Conservation (phyloP, 495 filamentous ascomycete genomes). For the Aspergillus egyptiacus region DNA sequence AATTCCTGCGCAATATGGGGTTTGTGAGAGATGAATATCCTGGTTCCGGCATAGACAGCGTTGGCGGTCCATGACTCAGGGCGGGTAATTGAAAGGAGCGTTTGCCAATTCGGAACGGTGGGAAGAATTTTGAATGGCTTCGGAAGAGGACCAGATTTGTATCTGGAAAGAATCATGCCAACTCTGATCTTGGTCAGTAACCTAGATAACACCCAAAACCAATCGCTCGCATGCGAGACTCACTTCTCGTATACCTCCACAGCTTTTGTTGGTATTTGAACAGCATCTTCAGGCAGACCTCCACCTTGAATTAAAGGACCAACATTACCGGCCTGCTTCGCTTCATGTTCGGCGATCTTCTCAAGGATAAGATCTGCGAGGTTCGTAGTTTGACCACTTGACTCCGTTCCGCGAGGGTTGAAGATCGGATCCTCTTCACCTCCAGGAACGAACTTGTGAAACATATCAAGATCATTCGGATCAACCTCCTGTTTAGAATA, state of each 20-base stretch:
- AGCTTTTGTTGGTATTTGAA: conserved; percentile 82
- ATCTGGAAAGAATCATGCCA: conserved; percentile 80
- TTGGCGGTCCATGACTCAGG: conserved; percentile 86
- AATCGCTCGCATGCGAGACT: conserved; percentile 11
- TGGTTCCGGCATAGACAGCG: conserved; percentile 76
- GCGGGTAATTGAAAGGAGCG: conserved; percentile 72
- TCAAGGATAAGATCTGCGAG: conserved; percentile 86
- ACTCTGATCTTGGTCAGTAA: conserved; percentile 48
- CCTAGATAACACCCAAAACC: background rate
- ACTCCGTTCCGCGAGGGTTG: conserved; percentile 39
- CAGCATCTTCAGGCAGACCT: conserved; percentile 64
- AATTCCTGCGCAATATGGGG: conserved; percentile 72
- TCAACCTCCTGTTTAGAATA: conserved; percentile 60
- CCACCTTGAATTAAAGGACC: conserved; percentile 40
- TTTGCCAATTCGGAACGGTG: conserved; percentile 82
- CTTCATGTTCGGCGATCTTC: conserved; percentile 91
- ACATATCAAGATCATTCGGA: conserved; percentile 82
- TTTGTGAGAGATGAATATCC: conserved; percentile 79
- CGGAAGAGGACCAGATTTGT: conserved; percentile 89
- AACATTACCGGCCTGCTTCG: conserved; percentile 45
- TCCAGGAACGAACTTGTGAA: conserved; percentile 77
- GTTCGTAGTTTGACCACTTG: conserved; percentile 58
- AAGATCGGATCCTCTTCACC: conserved; percentile 47
- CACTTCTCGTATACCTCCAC: conserved; percentile 91
- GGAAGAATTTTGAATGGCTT: conserved; percentile 98